Evolutionary conservation across 1,139 yeast species (phyloP), one percentile per base, ranked within the genome.

Genomic region (Casaregolazyma suthepensis): DNA sequence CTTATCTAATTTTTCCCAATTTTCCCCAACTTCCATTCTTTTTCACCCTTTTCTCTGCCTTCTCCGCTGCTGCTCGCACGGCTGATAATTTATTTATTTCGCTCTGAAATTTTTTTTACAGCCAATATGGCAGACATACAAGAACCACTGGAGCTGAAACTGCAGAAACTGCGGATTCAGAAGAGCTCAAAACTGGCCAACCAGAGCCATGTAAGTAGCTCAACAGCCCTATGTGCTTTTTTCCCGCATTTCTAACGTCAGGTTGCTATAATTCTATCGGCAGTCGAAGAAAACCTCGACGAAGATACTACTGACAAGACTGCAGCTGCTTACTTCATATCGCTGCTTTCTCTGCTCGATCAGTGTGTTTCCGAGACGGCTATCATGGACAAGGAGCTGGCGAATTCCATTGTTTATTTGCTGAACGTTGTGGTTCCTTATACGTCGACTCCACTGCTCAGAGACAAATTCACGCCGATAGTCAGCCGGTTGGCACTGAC

Each of bases 281-380:
- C 97, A 2, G 93, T 93, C 48, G 99, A 93, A 68, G 96, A 89
- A 62, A 88, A 87, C 61, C 77, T 93, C 52, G 78, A 78, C 51
- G 91, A 86, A 59, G 91, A 87, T 65, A 77, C 81, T 51, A 81
- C 82, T 56, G 78, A 68, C 64, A 77, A 71, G 51, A 73, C 78
- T 17, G 71, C 78, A 7, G 84, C 87, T 15, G 85, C 91, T 2
- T 93, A 93, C 69, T 84, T 90, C 64, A 84, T 90, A 15, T 87
- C 97, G 0, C 85, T 93, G 61, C 73, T 91, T 58, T 80, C 96
- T 1, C 74, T 93, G 45, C 74, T 93, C 56, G 95, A 88, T 58
- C 95, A 89, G 67, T 78, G 90, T 43, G 78, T 87, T 44, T 45
- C 61, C 15, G 62, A 59, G 26, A 84, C 81, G 48, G 74, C 72